phyloP scores from a whole-genome alignment of 2,329 filamentous ascomycete species.

The Fonsecaea erecta region DNA sequence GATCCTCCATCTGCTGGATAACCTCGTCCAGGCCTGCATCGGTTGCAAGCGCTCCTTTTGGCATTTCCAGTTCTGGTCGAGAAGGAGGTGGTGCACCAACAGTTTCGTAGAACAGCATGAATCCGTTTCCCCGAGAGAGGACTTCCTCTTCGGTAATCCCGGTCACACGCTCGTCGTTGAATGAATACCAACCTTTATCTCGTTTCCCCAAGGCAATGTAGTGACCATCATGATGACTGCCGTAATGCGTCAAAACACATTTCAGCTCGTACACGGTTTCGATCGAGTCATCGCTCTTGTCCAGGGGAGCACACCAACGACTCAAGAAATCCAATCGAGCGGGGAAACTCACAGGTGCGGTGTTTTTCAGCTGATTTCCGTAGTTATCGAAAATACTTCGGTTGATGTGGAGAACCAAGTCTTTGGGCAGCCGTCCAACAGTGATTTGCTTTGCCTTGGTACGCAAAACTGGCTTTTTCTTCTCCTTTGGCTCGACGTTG shows the following conservation, averaged over 20 bases:
- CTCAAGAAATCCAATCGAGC: slow-evolving; percentile 74
- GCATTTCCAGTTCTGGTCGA: not conserved
- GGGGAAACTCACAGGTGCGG: slow-evolving; percentile 77
- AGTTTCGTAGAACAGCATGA: slow-evolving; percentile 96
- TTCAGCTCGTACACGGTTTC: slow-evolving; percentile 71
- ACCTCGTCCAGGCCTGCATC: not conserved
- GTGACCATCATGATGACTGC: slow-evolving; percentile 91
- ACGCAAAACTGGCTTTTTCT: slow-evolving; percentile 68
- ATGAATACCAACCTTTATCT: slow-evolving; percentile 72
- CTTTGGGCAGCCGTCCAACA: slow-evolving; percentile 78
- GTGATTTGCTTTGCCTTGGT: slow-evolving; percentile 91
- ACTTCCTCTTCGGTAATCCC: slow-evolving; percentile 74
- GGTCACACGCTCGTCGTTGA: slow-evolving; percentile 86
- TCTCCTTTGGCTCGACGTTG: slow-evolving; percentile 39
- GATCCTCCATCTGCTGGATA: not conserved
- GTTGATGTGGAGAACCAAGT: slow-evolving; percentile 85
- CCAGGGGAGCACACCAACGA: slow-evolving; percentile 56
- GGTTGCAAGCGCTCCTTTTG: not conserved
- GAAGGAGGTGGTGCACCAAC: not conserved
- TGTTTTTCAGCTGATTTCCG: slow-evolving; percentile 81
- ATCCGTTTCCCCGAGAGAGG: slow-evolving; percentile 77
- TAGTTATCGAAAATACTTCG: slow-evolving; percentile 86
- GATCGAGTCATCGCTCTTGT: slow-evolving; percentile 47
- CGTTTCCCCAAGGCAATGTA: slow-evolving; percentile 84
- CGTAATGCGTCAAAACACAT: slow-evolving; percentile 86